Conservation (phyloP, 176 grass and related monocot species). For the Musa itinerans region DNA sequence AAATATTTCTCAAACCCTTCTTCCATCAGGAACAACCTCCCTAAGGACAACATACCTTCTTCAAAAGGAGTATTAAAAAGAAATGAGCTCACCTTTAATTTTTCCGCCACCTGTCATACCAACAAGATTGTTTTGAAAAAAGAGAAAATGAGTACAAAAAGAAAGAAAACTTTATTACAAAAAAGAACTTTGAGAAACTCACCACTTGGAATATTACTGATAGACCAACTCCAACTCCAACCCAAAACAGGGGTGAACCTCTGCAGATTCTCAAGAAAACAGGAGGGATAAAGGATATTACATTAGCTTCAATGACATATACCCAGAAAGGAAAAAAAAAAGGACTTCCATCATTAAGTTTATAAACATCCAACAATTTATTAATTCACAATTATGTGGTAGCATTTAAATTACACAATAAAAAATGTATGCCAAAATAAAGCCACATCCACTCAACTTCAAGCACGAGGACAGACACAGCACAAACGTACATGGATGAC, state of each 20-base stretch:
- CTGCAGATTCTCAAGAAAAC: conserved; percentile 29
- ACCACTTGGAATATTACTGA: conserved; percentile 72
- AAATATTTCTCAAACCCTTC: too few relatives aligned
- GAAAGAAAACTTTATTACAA: neutral
- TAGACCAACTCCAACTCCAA: conserved; percentile 84
- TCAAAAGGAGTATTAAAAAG: conserved; percentile 13
- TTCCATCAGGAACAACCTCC: neutral
- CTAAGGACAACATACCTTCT: conserved; percentile 3
- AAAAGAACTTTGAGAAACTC: conserved; percentile 10
- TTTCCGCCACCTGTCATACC: conserved; percentile 52
- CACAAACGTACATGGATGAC: conserved; percentile 41
- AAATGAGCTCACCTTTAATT: conserved; percentile 74
- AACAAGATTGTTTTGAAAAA: conserved; percentile 9
- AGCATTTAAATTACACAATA: neutral
- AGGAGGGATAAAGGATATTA: neutral
- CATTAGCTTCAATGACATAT: neutral
- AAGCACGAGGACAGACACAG: conserved; percentile 2
- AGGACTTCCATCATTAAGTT: neutral
- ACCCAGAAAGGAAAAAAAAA: neutral
- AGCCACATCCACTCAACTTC: neutral
- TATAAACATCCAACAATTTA: neutral
- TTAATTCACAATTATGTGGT: neutral
- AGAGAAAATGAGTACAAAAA: neutral
- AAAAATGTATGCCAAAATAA: neutral
- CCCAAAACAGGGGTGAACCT: conserved; percentile 92